Evolutionary conservation across 2,329 filamentous ascomycete genomes (phyloP), one percentile per base, ranked within the genome.

Genomic region (Phaeosphaeria sp.): DNA sequence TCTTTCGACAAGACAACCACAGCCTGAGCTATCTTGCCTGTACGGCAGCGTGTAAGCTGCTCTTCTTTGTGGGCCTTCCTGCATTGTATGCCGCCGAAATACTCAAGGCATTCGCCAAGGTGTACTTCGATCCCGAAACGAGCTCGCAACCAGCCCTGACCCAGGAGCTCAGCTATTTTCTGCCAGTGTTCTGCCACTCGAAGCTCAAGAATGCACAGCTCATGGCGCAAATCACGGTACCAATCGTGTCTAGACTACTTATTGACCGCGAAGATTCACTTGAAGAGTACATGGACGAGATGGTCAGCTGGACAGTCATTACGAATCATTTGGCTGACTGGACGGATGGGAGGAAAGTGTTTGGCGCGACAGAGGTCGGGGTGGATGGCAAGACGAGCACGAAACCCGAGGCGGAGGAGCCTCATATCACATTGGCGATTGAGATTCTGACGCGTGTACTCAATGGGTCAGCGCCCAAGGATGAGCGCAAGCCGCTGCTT

Each of bases 121-220:
- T 91, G 8, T 98, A 96, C 79, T 98, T 98, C 77, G 90, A 96
- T 70, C 93, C 94, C 0, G 87, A 91, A 4, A 95, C 91, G 3
- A 85, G 87, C 0, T 83, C 85, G 25, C 97, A 97, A 72, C 90
- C 94, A 65, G 88, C 88, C 8, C 88, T 97, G 6, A 84, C 93
- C 21, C 94, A 98, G 77, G 90, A 91, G 0, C 83, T 98, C 53
- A 92, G 91, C 64, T 98, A 98, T 77, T 97, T 97, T 83, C 81
- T 98, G 36, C 94, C 94, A 0, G 93, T 97, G 0, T 98, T 96
- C 80, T 95, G 92, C 76, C 96, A 94, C 77, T 93, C 91, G 7
- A 86, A 91, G 2, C 77, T 88, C 3, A 90, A 91, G 62, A 97
- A 97, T 70, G 93, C 95, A 62, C 86, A 90, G 25, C 84, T 92